phyloP scores from a whole-genome alignment of 208 protist species.

The Crithidia fasciculata region DNA sequence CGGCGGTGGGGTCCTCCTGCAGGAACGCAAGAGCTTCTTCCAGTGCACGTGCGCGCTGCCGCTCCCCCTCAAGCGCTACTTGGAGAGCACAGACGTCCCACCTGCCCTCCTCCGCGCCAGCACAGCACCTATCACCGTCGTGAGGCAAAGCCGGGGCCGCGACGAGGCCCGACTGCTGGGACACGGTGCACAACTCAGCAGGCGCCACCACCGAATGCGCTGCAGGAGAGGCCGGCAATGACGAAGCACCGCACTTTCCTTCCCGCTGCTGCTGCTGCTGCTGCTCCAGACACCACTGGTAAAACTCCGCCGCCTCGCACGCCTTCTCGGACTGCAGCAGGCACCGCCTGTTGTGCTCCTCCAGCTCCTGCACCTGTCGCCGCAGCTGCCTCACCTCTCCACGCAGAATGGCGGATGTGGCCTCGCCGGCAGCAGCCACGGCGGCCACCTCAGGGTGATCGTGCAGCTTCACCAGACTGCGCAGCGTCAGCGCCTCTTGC shows the following conservation, averaged over 20 bases:
- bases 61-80: neutral
- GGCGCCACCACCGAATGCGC: neutral
- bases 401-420: conserved; percentile 23
- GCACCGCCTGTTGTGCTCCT: conserved; percentile 40
- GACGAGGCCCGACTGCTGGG: no score
- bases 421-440: conserved; percentile 28
- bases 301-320: conserved; percentile 46
- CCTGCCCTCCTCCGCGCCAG: no score
- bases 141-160: no score
- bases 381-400: conserved; percentile 43
- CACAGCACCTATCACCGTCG: no score
- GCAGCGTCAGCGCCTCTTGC: conserved; percentile 52
- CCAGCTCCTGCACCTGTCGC: conserved; percentile 26
- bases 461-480: conserved; percentile 42
- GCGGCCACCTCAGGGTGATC: conserved; percentile 46
- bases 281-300: conserved; percentile 10
- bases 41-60: neutral
- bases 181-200: no score
- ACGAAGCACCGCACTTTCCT: no score
- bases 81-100: neutral
- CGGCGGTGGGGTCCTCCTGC: neutral
- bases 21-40: neutral
- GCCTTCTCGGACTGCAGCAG: conserved; percentile 49
- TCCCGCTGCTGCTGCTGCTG: neutral
- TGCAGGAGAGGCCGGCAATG: neutral